These are phyloP conservation scores for Pseudogymnoascus sp. DNA, from an alignment of 2,329 filamentous ascomycete species.

Conservation along the genomic window DNA sequence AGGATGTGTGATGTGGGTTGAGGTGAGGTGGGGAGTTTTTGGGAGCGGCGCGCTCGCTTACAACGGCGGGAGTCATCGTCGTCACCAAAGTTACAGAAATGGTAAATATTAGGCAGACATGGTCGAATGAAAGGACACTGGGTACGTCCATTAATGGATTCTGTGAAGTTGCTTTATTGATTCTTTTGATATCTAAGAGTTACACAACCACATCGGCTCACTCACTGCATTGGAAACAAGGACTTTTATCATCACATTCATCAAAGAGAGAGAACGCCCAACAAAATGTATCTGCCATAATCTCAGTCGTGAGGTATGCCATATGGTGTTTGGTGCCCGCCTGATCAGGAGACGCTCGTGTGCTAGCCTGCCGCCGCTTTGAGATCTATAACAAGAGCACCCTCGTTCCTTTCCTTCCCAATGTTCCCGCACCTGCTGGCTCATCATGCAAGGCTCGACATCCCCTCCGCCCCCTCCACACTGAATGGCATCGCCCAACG, in stretches of 20 bases:
- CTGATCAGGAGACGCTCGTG: too few relatives aligned
- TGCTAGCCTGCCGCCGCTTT: too few relatives aligned
- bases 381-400: too few relatives aligned
- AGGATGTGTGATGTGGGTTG: not conserved
- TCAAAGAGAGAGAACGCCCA: not conserved
- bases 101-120: not conserved
- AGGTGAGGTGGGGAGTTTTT: not conserved
- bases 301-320: too few relatives aligned
- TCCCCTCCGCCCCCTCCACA: too few relatives aligned
- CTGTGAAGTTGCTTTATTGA: not conserved
- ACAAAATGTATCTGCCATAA: not conserved
- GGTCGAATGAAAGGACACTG: not conserved
- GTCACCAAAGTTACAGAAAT: not conserved
- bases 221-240: not conserved
- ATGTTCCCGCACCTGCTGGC: too few relatives aligned
- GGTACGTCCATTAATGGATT: not conserved
- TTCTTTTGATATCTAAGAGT: not conserved
- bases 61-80: not conserved
- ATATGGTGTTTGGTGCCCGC: too few relatives aligned
- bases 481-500: too few relatives aligned
- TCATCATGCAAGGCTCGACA: too few relatives aligned
- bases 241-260: not conserved
- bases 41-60: not conserved
- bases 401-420: too few relatives aligned
- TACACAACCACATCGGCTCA: not conserved